Conservation (phyloP, 257 asterid species). For the Cruciata laevipes region DNA sequence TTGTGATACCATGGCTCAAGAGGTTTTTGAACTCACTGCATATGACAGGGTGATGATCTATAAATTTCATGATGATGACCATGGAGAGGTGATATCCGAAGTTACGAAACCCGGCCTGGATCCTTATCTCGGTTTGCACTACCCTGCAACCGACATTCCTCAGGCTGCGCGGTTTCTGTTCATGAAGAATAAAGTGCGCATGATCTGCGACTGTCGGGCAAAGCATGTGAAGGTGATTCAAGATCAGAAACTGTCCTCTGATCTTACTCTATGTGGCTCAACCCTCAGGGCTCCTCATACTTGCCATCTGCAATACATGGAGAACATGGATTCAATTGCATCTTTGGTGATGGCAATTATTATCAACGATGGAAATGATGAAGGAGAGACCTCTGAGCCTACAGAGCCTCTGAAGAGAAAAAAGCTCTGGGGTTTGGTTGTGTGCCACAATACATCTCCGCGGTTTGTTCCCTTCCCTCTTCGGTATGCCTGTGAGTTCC, state of each 20-base stretch:
- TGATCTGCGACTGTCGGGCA: constrained; percentile 89
- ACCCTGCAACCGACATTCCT: constrained; percentile 95
- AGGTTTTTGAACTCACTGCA: constrained; percentile 91
- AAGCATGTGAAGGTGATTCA: constrained; percentile 68
- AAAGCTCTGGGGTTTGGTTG: constrained; percentile 92
- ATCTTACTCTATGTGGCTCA: constrained; percentile 86
- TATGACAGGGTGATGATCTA: constrained; percentile 91
- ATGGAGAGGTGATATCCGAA: constrained; percentile 89
- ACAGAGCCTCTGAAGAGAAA: constrained; percentile 51
- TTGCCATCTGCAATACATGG: constrained; percentile 92
- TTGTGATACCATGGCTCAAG: constrained; percentile 85
- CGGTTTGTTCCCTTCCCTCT: constrained; percentile 96
- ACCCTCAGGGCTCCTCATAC: constrained; percentile 87
- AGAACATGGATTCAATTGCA: constrained; percentile 86
- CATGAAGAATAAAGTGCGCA: constrained; percentile 93
- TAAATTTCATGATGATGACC: constrained; percentile 94
- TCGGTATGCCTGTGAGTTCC: constrained; percentile 93
- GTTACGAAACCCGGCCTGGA: constrained; percentile 81
- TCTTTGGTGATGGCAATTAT: constrained; percentile 94
- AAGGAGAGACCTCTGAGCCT: constrained; percentile 37
- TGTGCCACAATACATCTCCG: constrained; percentile 85
- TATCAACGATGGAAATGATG: constrained; percentile 76
- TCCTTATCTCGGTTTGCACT: constrained; percentile 84
- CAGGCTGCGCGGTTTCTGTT: constrained; percentile 94
- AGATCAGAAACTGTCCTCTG: constrained; percentile 69